These are phyloP conservation scores for Hemerocallis citrina DNA, from an alignment of 106 monocot species.

Conservation along the genomic window DNA sequence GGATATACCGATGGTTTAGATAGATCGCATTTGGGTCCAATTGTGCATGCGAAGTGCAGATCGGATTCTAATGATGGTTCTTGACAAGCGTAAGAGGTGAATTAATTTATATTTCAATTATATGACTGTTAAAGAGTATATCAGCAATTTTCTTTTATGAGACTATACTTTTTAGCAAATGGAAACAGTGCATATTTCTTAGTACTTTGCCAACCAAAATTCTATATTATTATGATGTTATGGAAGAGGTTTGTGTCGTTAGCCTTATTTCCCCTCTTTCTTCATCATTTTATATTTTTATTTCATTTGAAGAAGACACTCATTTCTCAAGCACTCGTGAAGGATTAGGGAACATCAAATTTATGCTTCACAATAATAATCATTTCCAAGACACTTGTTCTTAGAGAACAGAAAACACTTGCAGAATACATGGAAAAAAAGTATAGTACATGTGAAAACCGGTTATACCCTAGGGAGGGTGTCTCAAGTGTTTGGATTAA, in stretches of 20 bases:
- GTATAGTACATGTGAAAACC: too few relatives aligned
- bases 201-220: background rate
- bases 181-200: background rate
- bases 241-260: background rate
- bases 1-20: constrained; percentile 55
- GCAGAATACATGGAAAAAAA: too few relatives aligned
- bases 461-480: too few relatives aligned
- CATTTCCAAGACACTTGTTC: too few relatives aligned
- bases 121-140: too few relatives aligned
- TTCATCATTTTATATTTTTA: background rate
- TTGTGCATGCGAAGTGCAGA: constrained; percentile 90
- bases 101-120: constrained; percentile 11
- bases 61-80: constrained; percentile 44
- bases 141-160: background rate
- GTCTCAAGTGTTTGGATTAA: too few relatives aligned
- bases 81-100: constrained; percentile 32
- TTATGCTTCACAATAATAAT: too few relatives aligned
- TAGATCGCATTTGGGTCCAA: constrained; percentile 62
- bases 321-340: too few relatives aligned
- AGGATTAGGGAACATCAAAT: too few relatives aligned
- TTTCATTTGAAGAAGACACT: too few relatives aligned
- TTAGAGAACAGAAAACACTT: too few relatives aligned
- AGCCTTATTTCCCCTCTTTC: background rate
- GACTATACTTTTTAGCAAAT: background rate
- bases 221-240: background rate